Evolutionary conservation across 768 basidiomycete genomes (phyloP).

Genomic region (Lactarius tabidus): DNA sequence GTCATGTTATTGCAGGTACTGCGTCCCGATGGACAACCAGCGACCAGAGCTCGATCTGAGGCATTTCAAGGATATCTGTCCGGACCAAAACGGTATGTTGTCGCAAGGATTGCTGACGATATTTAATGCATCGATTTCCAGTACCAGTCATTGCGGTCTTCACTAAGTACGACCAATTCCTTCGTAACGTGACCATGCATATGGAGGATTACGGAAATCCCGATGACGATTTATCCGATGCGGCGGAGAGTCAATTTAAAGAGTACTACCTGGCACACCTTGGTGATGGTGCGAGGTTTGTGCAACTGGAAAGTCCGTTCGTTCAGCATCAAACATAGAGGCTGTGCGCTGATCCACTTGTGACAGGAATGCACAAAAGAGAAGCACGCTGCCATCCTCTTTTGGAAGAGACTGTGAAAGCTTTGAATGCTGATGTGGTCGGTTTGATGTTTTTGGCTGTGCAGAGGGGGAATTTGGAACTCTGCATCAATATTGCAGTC

Average conservation of each 20-base stretch:
- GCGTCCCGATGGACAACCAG: background rate
- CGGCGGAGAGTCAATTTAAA: background rate
- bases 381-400: background rate
- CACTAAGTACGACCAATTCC: background rate
- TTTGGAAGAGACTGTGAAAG: background rate
- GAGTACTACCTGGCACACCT: background rate
- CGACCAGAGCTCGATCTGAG: background rate
- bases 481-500: background rate
- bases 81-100: background rate
- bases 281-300: background rate
- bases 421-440: background rate
- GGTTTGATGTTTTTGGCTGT: background rate
- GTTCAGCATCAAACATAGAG: background rate
- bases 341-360: background rate
- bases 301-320: background rate
- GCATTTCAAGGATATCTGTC: background rate
- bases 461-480: background rate
- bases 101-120: background rate
- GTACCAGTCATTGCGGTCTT: background rate
- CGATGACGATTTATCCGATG: background rate
- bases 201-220: background rate
- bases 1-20: background rate
- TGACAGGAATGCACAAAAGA: background rate
- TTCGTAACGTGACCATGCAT: background rate
- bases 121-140: background rate